Evolutionary conservation across 2,329 filamentous ascomycete genomes (phyloP).

Genomic region (Diaporthe amygdali): DNA sequence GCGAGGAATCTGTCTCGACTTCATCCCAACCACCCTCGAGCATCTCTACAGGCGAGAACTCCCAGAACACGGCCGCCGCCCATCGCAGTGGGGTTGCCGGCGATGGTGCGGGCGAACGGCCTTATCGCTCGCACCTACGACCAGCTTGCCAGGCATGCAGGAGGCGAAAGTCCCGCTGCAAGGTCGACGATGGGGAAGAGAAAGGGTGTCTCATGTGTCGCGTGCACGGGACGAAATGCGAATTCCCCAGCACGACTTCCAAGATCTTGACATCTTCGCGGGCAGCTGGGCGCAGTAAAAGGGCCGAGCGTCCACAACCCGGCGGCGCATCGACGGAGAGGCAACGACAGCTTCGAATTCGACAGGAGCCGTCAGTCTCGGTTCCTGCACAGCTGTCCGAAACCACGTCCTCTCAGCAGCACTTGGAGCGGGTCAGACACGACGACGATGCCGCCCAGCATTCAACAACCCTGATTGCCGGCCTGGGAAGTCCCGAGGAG

Average conservation of each 20-base stretch:
- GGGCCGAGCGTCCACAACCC: background rate
- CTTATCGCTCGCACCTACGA: constrained; percentile 66
- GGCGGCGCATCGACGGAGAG: background rate
- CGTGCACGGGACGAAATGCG: constrained; percentile 61
- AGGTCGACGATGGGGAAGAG: constrained; percentile 54
- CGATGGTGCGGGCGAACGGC: constrained; percentile 39
- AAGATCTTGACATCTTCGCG: background rate
- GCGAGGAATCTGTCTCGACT: background rate
- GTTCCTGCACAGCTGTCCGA: background rate
- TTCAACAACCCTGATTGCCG: constrained; percentile 35
- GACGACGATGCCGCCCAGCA: constrained; percentile 29
- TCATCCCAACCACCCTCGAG: background rate
- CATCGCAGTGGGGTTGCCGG: background rate
- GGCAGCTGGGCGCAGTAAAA: background rate
- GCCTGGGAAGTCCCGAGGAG: constrained; percentile 33
- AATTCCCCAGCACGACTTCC: constrained; percentile 45
- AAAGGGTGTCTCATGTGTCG: constrained; percentile 62
- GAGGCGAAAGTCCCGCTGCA: constrained; percentile 66
- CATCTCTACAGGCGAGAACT: background rate
- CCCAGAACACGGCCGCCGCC: background rate
- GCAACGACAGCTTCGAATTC: background rate
- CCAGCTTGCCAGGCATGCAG: constrained; percentile 66
- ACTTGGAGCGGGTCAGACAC: background rate
- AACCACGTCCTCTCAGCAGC: background rate
- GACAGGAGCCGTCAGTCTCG: background rate